A percentile compares a stretch with the other conserved stretches of the same genome.
These are phyloP conservation scores for Phytophthora chlamydospora DNA, from an alignment of 352 stramenopile genomes.

Conservation along the genomic window DNA sequence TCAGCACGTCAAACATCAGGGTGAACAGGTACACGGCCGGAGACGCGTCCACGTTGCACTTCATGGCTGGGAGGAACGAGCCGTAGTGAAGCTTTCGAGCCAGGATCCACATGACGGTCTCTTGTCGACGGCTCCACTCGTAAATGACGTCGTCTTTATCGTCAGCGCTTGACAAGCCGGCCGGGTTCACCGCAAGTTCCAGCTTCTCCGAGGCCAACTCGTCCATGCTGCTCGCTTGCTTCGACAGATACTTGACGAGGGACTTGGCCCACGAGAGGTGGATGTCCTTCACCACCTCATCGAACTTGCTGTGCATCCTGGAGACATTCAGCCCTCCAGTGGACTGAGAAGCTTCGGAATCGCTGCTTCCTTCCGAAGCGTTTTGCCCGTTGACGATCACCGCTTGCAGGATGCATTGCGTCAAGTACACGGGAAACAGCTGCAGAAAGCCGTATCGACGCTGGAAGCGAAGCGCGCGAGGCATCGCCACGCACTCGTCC, in stretches of 20 bases:
- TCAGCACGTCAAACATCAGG: constrained; percentile 55
- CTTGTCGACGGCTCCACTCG: constrained; percentile 38
- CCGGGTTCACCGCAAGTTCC: constrained; percentile 33
- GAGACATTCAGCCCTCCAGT: constrained; percentile 15
- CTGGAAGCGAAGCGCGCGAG: constrained; percentile 47
- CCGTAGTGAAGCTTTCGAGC: constrained; percentile 26
- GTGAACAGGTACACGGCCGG: constrained; percentile 60
- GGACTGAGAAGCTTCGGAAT: constrained; percentile 5
- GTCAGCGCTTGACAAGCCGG: constrained; percentile 17
- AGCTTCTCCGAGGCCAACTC: constrained; percentile 19
- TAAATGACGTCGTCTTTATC: constrained; percentile 36
- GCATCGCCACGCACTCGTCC: constrained; percentile 53
- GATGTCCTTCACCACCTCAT: constrained; percentile 37
- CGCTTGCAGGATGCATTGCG: constrained; percentile 63
- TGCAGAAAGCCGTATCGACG: constrained; percentile 41
- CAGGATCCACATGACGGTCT: constrained; percentile 36
- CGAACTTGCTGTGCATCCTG: constrained; percentile 28
- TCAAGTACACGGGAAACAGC: constrained; percentile 46
- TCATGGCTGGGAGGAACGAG: constrained; percentile 28
- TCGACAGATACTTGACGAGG: constrained; percentile 23
- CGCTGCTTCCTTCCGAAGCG: constrained; percentile 1
- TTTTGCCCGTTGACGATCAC: constrained; percentile 41
- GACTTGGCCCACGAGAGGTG: constrained; percentile 40
- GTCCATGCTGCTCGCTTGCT: constrained; percentile 10
- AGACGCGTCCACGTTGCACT: constrained; percentile 32